Evolutionary conservation across 129 eudicot genomes (phyloP).

Genomic region (Arctium lappa): DNA sequence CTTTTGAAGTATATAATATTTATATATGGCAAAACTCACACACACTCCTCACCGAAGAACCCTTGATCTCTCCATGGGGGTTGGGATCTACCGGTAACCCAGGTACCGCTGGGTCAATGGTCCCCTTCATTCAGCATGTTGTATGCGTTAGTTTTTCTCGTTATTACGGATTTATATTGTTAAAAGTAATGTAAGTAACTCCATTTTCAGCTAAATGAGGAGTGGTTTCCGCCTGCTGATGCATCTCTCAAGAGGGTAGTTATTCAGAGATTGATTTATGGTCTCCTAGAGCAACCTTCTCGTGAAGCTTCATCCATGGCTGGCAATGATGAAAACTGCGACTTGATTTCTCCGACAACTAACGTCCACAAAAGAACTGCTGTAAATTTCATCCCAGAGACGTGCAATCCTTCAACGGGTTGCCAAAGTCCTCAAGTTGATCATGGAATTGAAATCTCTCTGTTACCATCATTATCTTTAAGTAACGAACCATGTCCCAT

Average conservation of each 20-base stretch:
- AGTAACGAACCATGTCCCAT: slow-evolving; percentile 28
- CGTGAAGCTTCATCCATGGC: slow-evolving; percentile 30
- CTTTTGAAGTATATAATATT: neutral
- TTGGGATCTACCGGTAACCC: too few species aligned
- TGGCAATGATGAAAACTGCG: slow-evolving; percentile 24
- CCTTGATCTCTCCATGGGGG: neutral
- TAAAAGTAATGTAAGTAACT: neutral
- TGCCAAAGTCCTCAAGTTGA: slow-evolving; percentile 34
- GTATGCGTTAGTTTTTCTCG: neutral
- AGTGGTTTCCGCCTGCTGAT: slow-evolving; percentile 78
- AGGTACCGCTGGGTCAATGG: too few species aligned
- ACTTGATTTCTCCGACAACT: slow-evolving; percentile 10
- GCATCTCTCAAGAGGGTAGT: slow-evolving; percentile 63
- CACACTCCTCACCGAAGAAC: neutral
- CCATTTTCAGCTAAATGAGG: slow-evolving; percentile 54
- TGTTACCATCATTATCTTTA: slow-evolving; percentile 44
- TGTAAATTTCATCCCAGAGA: slow-evolving; percentile 35
- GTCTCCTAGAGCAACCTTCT: slow-evolving; percentile 48
- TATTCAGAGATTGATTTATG: slow-evolving; percentile 61
- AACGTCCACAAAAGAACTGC: slow-evolving; percentile 25
- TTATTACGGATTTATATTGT: neutral
- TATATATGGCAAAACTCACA: neutral
- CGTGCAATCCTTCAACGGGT: slow-evolving; percentile 26
- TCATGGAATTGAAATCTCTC: slow-evolving; percentile 44
- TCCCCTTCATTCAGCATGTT: too few species aligned